Conservation (phyloP, 495 filamentous ascomycete genomes). For the Talaromyces borbonicus region DNA sequence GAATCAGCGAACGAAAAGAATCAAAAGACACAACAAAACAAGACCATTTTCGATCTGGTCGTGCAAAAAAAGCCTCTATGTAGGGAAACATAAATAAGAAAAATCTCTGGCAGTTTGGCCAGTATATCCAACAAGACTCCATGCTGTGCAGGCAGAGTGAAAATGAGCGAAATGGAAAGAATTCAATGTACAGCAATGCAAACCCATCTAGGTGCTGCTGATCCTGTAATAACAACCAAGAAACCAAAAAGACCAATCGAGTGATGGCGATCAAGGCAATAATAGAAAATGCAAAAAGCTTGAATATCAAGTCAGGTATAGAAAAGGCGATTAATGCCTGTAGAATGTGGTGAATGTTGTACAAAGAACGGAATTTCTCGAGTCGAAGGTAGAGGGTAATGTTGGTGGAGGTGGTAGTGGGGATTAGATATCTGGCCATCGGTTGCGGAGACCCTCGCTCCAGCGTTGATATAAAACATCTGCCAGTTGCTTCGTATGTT, state of each 20-base stretch:
- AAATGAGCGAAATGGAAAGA: neutral
- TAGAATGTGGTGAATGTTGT: too few species aligned
- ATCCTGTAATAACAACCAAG: too few species aligned
- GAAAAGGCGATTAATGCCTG: too few species aligned
- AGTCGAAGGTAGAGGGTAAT: slow-evolving; percentile 1
- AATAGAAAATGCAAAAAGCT: too few species aligned
- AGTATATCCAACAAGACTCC: slow-evolving; percentile 6
- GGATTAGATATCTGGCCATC: slow-evolving; percentile 56
- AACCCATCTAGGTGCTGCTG: too few species aligned
- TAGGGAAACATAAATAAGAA: neutral
- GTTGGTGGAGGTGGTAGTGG: neutral
- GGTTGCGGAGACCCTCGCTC: slow-evolving; percentile 69
- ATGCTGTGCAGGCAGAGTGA: slow-evolving; percentile 5
- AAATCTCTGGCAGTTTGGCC: slow-evolving; percentile 3
- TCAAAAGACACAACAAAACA: neutral
- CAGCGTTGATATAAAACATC: slow-evolving; percentile 87
- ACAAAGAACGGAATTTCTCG: slow-evolving; percentile 16
- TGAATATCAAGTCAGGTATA: too few species aligned
- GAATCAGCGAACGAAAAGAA: slow-evolving; percentile 4
- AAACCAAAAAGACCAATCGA: too few species aligned
- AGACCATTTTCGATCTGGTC: neutral
- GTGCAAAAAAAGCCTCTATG: neutral
- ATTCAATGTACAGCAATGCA: slow-evolving; percentile 1
- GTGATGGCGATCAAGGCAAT: too few species aligned
- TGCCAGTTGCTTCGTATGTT: slow-evolving; percentile 78